Evolutionary conservation across 331 rosid species (phyloP).

Genomic region (Saraca asoca): DNA sequence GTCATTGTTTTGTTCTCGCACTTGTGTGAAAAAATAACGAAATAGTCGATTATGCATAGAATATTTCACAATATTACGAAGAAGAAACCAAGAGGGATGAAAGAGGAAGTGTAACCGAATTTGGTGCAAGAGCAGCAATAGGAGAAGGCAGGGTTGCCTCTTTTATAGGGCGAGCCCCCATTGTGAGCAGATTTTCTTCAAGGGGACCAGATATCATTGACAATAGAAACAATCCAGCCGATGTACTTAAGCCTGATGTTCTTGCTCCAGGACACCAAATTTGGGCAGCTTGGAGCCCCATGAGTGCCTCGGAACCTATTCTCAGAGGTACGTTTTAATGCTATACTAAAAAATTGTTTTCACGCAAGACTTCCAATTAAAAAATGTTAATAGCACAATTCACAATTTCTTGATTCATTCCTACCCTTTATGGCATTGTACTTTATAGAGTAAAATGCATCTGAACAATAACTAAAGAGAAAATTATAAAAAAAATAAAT

Average conservation of each 20-base stretch:
- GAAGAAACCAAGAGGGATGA: constrained; percentile 51
- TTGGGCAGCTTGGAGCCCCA: constrained; percentile 94
- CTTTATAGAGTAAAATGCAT: too few relatives aligned
- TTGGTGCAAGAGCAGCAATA: constrained; percentile 53
- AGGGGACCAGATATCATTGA: constrained; percentile 85
- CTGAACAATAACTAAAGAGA: too few relatives aligned
- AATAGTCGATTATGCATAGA: constrained; percentile 37
- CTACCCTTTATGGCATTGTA: too few relatives aligned
- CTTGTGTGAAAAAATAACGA: constrained; percentile 15
- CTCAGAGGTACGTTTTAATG: constrained; percentile 42
- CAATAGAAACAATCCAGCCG: constrained; percentile 41
- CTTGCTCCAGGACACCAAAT: constrained; percentile 92
- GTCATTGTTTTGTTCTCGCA: background rate
- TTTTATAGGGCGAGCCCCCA: constrained; percentile 57
- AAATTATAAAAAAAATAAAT: too few relatives aligned
- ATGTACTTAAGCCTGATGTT: constrained; percentile 89
- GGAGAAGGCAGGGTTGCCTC: constrained; percentile 79
- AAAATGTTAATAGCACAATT: too few relatives aligned
- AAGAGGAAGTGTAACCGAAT: constrained; percentile 45
- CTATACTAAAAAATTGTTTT: too few relatives aligned
- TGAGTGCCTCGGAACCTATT: constrained; percentile 62
- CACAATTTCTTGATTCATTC: too few relatives aligned
- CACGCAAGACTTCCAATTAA: too few relatives aligned
- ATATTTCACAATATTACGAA: constrained; percentile 57
- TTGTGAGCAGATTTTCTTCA: constrained; percentile 80